A percentile compares a stretch with the other conserved stretches of the same genome.
Conservation (phyloP, 139 green algal species). For the Pseudopediastrum boryanum region DNA sequence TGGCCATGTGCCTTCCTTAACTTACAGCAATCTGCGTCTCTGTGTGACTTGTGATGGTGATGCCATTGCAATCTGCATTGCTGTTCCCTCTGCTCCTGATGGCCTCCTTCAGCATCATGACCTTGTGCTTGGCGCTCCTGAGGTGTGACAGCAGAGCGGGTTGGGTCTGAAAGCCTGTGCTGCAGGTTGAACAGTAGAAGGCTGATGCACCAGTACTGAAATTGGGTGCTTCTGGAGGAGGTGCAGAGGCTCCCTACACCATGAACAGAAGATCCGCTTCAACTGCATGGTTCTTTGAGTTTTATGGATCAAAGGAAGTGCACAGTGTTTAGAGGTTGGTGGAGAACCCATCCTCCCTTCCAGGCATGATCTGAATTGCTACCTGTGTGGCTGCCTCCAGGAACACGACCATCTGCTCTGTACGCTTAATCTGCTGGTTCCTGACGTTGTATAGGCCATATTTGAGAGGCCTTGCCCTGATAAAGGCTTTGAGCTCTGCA, state of each 20-base stretch:
- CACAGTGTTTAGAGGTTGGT: not conserved
- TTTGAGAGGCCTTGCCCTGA: not conserved
- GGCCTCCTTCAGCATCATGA: not conserved
- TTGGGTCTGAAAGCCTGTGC: not conserved
- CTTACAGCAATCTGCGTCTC: not conserved
- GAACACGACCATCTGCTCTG: not conserved
- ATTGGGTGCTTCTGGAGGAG: not conserved
- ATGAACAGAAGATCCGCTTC: not conserved
- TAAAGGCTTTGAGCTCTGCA: not conserved
- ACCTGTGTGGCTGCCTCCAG: not conserved
- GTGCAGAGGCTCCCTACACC: not conserved
- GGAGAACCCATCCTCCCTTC: too few relatives aligned
- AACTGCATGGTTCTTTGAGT: not conserved
- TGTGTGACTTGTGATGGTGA: not conserved
- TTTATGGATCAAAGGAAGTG: not conserved
- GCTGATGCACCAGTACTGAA: not conserved
- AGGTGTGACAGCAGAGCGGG: not conserved
- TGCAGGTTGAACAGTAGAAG: constrained; percentile 13
- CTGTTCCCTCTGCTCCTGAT: not conserved
- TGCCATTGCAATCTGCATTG: constrained; percentile 1
- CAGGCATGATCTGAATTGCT: not conserved
- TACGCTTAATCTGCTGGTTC: too few relatives aligned
- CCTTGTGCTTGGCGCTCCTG: constrained; percentile 1
- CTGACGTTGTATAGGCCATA: not conserved
- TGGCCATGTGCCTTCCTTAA: not conserved